These are phyloP conservation scores for Zygosaccharomyces sapae DNA, from an alignment of 1,139 yeast genomes.

Conservation along the genomic window DNA sequence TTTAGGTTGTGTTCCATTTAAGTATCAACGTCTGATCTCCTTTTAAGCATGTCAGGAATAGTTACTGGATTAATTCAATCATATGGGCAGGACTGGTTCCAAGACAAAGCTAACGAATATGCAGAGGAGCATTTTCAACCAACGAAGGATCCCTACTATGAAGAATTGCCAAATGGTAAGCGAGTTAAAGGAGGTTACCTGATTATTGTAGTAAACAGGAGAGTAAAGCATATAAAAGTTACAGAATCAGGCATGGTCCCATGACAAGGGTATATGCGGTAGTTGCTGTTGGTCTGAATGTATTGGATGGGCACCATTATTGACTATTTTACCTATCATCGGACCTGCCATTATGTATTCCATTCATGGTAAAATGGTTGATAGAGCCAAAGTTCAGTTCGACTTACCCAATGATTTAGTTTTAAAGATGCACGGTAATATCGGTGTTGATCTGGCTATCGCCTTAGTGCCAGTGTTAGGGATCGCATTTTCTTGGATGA, in stretches of 20 bases:
- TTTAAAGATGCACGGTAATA: slow-evolving; percentile 70
- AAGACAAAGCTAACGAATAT: slow-evolving; percentile 29
- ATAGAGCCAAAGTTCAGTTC: slow-evolving; percentile 52
- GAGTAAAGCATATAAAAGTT: slow-evolving; percentile 62
- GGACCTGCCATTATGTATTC: slow-evolving; percentile 81
- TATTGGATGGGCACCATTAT: slow-evolving; percentile 67
- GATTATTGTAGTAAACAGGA: slow-evolving; percentile 57
- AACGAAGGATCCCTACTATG: slow-evolving; percentile 60
- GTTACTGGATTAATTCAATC: slow-evolving; percentile 9
- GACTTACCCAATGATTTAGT: slow-evolving; percentile 56
- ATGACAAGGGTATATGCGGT: slow-evolving; percentile 74
- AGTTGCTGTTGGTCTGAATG: slow-evolving; percentile 75
- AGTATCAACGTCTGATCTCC: too few species aligned
- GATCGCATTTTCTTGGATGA: slow-evolving; percentile 68
- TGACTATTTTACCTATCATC: slow-evolving; percentile 65
- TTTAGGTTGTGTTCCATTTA: too few species aligned
- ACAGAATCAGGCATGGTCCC: slow-evolving; percentile 78
- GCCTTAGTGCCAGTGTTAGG: slow-evolving; percentile 80
- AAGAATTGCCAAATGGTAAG: slow-evolving; percentile 42
- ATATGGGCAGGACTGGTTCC: slow-evolving; percentile 20
- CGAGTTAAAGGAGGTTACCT: slow-evolving; percentile 56
- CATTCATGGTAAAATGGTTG: slow-evolving; percentile 63
- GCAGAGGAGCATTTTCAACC: slow-evolving; percentile 35
- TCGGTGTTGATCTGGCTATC: slow-evolving; percentile 64
- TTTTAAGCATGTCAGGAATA: slow-evolving; percentile 11